Conservation (phyloP, 169 alveolate species). For the Plasmodium berghei region DNA sequence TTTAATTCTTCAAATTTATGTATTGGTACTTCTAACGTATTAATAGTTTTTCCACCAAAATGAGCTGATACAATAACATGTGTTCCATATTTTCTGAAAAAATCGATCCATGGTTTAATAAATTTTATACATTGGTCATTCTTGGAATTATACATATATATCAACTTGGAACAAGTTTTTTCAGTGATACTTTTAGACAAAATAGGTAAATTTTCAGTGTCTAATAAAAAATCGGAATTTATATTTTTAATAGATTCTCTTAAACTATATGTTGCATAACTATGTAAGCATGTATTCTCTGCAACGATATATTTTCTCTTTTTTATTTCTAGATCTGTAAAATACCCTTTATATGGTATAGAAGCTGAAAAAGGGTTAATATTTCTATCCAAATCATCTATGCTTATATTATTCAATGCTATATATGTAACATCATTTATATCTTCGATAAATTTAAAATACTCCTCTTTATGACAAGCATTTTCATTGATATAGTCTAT, state of each 20-base stretch:
- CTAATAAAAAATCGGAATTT: slow-evolving; percentile 36
- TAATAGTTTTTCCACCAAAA: slow-evolving; percentile 51
- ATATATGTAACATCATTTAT: slow-evolving; percentile 52
- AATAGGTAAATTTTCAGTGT: slow-evolving; percentile 51
- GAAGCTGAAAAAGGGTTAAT: slow-evolving; percentile 69
- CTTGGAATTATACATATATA: background rate
- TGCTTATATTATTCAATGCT: slow-evolving; percentile 62
- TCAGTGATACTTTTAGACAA: slow-evolving; percentile 7
- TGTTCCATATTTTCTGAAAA: slow-evolving; percentile 84
- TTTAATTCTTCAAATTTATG: slow-evolving; percentile 37
- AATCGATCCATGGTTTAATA: slow-evolving; percentile 79
- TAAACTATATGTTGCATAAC: slow-evolving; percentile 37
- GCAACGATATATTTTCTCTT: slow-evolving; percentile 61
- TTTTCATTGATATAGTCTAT: slow-evolving; percentile 12
- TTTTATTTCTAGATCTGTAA: slow-evolving; percentile 58
- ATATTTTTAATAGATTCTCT: slow-evolving; percentile 37
- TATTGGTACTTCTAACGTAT: slow-evolving; percentile 36
- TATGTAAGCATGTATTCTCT: slow-evolving; percentile 45
- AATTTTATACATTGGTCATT: slow-evolving; percentile 53
- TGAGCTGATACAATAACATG: slow-evolving; percentile 76
- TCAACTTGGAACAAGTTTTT: slow-evolving; percentile 6
- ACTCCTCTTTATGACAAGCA: slow-evolving; percentile 54
- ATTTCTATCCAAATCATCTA: slow-evolving; percentile 32
- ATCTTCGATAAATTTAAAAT: slow-evolving; percentile 42
- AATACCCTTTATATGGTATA: slow-evolving; percentile 60